Evolutionary conservation across 768 basidiomycete species (phyloP).

Genomic region (Tylopilus intermedius): DNA sequence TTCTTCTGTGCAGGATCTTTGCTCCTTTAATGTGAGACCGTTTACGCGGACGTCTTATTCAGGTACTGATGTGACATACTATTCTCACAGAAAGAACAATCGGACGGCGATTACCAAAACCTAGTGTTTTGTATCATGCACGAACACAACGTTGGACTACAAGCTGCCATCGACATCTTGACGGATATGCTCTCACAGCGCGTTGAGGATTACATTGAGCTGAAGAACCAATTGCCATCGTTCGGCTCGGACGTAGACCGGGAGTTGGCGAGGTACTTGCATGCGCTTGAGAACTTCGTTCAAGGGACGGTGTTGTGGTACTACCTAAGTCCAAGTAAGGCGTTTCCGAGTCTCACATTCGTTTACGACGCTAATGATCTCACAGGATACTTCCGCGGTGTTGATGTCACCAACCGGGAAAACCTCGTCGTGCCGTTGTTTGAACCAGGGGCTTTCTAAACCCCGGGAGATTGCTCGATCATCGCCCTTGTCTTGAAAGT

Average conservation of each 20-base stretch:
- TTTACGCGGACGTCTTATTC: constrained; percentile 4
- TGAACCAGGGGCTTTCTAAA: constrained; percentile 22
- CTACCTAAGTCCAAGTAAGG: constrained; percentile 36
- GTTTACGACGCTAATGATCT: constrained; percentile 10
- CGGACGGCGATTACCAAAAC: constrained; percentile 38
- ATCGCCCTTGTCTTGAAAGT: not conserved
- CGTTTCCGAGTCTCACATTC: not conserved
- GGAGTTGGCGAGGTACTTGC: constrained; percentile 32
- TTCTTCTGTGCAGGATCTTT: constrained; percentile 22
- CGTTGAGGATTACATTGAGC: constrained; percentile 29
- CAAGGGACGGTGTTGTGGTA: constrained; percentile 39
- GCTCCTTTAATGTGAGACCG: constrained; percentile 28
- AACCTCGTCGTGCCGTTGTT: constrained; percentile 30
- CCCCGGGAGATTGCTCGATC: not conserved
- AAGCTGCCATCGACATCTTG: constrained; percentile 33
- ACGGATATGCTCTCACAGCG: constrained; percentile 35
- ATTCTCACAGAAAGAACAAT: constrained; percentile 33
- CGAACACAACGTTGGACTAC: constrained; percentile 30
- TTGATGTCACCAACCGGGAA: constrained; percentile 30
- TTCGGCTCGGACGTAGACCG: constrained; percentile 33
- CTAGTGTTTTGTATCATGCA: constrained; percentile 38
- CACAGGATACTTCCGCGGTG: constrained; percentile 30
- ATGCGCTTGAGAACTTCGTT: constrained; percentile 35
- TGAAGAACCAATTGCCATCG: constrained; percentile 33
- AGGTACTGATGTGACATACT: constrained; percentile 3